Conservation (phyloP, 441 rosid species). For the Geranium incanum region DNA sequence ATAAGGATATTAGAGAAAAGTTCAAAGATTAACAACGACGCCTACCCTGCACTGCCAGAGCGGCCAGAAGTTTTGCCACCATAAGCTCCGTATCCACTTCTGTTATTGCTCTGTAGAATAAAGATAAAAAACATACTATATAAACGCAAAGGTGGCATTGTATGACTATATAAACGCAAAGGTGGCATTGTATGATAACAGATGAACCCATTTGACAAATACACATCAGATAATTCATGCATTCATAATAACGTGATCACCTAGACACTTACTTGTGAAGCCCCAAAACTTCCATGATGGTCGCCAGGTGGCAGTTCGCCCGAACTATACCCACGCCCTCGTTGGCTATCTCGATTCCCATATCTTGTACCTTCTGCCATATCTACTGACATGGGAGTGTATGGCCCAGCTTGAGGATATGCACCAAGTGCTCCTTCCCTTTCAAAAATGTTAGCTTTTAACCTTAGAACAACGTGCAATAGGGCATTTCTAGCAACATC, state of each 20-base stretch:
- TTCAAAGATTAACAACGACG: not conserved
- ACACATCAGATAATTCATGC: not conserved
- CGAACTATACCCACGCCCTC: conserved; percentile 50
- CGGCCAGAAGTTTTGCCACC: conserved; percentile 84
- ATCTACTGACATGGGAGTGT: conserved; percentile 43
- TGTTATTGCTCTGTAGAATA: conserved; percentile 41
- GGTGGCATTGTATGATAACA: not conserved
- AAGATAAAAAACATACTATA: not conserved
- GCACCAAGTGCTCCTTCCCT: conserved; percentile 73
- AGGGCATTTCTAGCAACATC: conserved; percentile 96
- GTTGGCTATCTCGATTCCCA: conserved; percentile 66
- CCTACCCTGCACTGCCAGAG: conserved; percentile 71
- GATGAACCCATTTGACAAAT: not conserved
- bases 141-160: not conserved
- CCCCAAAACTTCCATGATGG: conserved; percentile 9
- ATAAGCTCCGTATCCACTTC: conserved; percentile 76
- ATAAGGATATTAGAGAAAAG: not conserved
- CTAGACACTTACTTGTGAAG: conserved; percentile 46
- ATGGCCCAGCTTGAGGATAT: conserved; percentile 73
- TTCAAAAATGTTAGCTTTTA: conserved; percentile 85
- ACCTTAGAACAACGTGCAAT: conserved; percentile 58
- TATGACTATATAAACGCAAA: not conserved
- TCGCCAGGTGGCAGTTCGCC: conserved; percentile 49
- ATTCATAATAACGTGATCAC: not conserved
- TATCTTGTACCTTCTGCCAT: conserved; percentile 34